Evolutionary conservation across 2,329 filamentous ascomycete species (phyloP), one percentile per base, ranked within the genome.

Genomic region (Sporothrix euskadiensis): DNA sequence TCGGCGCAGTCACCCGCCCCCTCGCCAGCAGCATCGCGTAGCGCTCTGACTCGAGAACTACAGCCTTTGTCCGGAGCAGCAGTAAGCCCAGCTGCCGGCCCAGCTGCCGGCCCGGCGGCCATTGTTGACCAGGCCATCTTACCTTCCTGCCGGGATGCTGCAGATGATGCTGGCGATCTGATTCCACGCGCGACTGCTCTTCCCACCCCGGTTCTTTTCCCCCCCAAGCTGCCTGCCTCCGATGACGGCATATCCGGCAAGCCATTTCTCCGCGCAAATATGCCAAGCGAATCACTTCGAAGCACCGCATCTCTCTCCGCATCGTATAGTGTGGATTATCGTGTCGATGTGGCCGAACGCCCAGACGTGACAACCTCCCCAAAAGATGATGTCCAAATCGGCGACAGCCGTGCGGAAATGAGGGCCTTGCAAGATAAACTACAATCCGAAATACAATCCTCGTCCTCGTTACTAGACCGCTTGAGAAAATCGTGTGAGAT

Each of bases 181-280:
- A 19, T 35, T 26, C 32, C 56, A 35, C 14, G 32, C 56, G 16
- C 16, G 30, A 2, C 54, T 32, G 54, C 54, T 16, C 56, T 59
- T 12, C 14, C 39, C 9, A 47, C 22, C 7, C 57, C 75, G 6
- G 19, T 75, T 7, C 63, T 75, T n/a, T 63, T 80, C 69, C 78
- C 39, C n/a, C 12, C n/a, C 35, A 65, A 76, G 70, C 77, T 77
- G 47, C 79, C 80, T 5, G 73, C 76, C 9, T 74, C 79, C 7
- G 83, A 86, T 70, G 86, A 88, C 75, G 87, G 87, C 10, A 87
- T 89, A 39, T 85, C 86, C 7, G 86, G 87, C 30, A 86, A 81
- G 74, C 87, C 87, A 0, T 89, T 89, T 76, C 79, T 86, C 14
- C 82, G 86, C 32, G 85, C 87, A 19, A 77, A 80, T 44, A 81